Conservation (phyloP, 345 rosid genomes). For the Camelina sativa region DNA sequence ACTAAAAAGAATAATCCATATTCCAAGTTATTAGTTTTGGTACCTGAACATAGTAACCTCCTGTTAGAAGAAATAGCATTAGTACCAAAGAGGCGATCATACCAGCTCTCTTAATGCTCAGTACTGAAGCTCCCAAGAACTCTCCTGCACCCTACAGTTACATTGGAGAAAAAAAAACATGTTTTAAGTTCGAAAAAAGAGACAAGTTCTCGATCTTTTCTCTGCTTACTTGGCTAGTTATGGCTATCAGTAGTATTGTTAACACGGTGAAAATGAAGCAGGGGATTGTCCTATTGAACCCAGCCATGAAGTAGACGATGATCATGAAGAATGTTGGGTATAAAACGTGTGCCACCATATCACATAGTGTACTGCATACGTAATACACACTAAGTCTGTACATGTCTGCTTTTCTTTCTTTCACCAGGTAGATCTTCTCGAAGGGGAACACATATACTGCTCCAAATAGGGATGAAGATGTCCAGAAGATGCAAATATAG, state of each 20-base stretch:
- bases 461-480: conserved; percentile 90
- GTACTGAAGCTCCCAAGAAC: conserved; percentile 85
- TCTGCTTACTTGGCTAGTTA: conserved; percentile 88
- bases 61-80: conserved; percentile 91
- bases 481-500: conserved; percentile 98
- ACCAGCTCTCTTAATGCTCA: conserved; percentile 88
- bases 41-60: conserved; percentile 99
- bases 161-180: neutral
- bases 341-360: conserved; percentile 89
- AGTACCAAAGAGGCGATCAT: conserved; percentile 86
- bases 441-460: conserved; percentile 95
- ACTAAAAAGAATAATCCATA: conserved; percentile 50
- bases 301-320: conserved; percentile 96
- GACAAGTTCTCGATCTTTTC: neutral
- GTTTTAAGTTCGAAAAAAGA: neutral
- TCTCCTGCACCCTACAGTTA: conserved; percentile 78
- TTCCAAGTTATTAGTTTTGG: conserved; percentile 52
- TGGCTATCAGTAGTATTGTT: conserved; percentile 65
- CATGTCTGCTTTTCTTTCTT: conserved; percentile 97
- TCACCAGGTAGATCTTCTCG: conserved; percentile 85
- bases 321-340: conserved; percentile 87
- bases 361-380: conserved; percentile 87
- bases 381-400: conserved; percentile 91
- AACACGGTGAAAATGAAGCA: conserved; percentile 83
- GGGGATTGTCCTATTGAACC: conserved; percentile 79